Base-by-base conservation (phyloP, 2,329 filamentous ascomycete genomes). In the Fusarium euwallaceae region DNA sequence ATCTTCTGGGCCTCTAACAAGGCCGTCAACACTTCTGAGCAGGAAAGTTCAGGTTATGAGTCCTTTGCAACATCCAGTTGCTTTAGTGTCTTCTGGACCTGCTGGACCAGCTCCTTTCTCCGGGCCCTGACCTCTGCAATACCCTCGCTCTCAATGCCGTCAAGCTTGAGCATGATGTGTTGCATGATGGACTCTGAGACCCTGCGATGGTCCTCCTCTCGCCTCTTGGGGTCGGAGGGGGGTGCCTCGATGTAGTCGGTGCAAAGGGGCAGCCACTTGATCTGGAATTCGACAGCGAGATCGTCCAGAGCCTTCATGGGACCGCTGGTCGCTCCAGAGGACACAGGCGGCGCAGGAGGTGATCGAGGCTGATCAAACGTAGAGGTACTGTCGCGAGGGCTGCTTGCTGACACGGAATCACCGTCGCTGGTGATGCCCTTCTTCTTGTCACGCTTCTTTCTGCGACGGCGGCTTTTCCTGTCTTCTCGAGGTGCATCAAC, bases 181-280 rank as follows among this genome's bases (percentile, higher is more conserved):
- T 92, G 90, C 86, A 97, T 86, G 43, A 95, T 88, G 6, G 92
- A 94, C 85, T 97, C 94, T 5, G 90, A 92, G 20, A 97, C 82
- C 80, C 89, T 92, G 80, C 92, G 91, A 81, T 96, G 92, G 79
- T 95, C 93, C 37, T 95, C 93, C 16, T 89, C 88, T 60, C 89
- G 86, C 86, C 93, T 94, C 81, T 92, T 91, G 43, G 84, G 79
- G 61, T 95, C 92, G 4, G 83, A 80, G 0, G 94, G 94, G 12
- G 94, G 92, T 10, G 87, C 85, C 7, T 84, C 84, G 22, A 88
- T 87, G 80, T 91, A 96, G 27, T 91, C 83, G 5, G 88, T 82
- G 76, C 91, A 94, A 8, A 92, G 81, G 1, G 93, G 93, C n/a
- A 92, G 82, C 72, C 93, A 89, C 64, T 91, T 88, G 32, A 84